phyloP scores from a whole-genome alignment of 306 rosid species.

The Chamaecrista fasciculata region DNA sequence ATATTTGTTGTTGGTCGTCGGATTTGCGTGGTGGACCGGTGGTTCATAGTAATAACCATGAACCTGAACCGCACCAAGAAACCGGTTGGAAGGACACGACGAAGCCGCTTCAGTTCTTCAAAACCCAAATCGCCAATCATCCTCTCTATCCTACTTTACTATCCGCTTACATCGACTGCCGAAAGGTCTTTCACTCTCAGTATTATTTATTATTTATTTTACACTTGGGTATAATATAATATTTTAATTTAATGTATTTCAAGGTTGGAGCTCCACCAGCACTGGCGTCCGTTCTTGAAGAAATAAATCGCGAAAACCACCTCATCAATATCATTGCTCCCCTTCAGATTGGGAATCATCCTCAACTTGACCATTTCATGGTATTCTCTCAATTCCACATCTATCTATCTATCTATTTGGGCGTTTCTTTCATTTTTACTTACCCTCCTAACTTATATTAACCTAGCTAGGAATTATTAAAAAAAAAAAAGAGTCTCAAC shows the following conservation, averaged over 20 bases:
- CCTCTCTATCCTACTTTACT: conserved; percentile 69
- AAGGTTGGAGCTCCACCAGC: conserved; percentile 89
- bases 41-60: conserved; percentile 27
- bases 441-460: too few species aligned
- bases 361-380: conserved; percentile 85
- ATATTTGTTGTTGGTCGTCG: background rate
- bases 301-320: conserved; percentile 46
- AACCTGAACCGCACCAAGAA: conserved; percentile 23
- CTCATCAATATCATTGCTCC: conserved; percentile 19
- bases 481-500: too few species aligned
- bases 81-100: too few species aligned
- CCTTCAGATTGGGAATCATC: conserved; percentile 69
- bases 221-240: too few species aligned
- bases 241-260: background rate
- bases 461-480: too few species aligned
- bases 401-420: too few species aligned
- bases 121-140: conserved; percentile 69
- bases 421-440: too few species aligned
- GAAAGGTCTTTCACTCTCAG: conserved; percentile 43
- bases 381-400: conserved; percentile 22
- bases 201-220: too few species aligned
- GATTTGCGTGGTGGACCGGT: conserved; percentile 35
- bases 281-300: conserved; percentile 57
- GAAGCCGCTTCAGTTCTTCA: conserved; percentile 50
- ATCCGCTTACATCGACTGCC: conserved; percentile 69